Conservation (phyloP, 441 rosid species). For the Breynia disticha region DNA sequence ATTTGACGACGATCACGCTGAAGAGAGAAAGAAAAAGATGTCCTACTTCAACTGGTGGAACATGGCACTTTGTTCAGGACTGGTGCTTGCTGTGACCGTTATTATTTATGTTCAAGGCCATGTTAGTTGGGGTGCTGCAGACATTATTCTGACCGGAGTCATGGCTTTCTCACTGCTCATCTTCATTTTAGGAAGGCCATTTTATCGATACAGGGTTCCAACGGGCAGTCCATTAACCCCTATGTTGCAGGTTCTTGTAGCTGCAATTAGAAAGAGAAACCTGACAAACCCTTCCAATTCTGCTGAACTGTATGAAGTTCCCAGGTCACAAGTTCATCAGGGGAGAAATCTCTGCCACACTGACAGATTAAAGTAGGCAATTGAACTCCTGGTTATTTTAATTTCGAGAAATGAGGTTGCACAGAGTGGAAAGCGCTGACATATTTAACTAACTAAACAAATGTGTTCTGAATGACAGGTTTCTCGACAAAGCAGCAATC, state of each 20-base stretch:
- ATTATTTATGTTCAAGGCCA: slow-evolving; percentile 69
- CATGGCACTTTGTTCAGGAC: slow-evolving; percentile 58
- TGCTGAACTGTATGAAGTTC: slow-evolving; percentile 36
- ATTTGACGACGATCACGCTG: slow-evolving; percentile 59
- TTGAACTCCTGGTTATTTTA: no score
- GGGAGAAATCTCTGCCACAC: slow-evolving; percentile 57
- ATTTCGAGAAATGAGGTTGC: no score
- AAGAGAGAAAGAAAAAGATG: slow-evolving; percentile 79
- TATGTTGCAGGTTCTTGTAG: slow-evolving; percentile 60
- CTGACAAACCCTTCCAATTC: slow-evolving; percentile 46
- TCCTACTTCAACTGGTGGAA: slow-evolving; percentile 96
- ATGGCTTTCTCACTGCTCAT: slow-evolving; percentile 61
- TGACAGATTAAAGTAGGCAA: slow-evolving; percentile 51
- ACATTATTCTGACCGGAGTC: slow-evolving; percentile 40
- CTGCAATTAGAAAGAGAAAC: slow-evolving; percentile 65
- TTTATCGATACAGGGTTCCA: slow-evolving; percentile 56
- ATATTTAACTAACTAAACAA: no score
- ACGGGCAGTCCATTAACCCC: slow-evolving; percentile 80
- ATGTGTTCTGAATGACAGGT: slow-evolving; percentile 33
- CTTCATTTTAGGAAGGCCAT: slow-evolving; percentile 64
- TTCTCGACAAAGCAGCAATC: slow-evolving; percentile 87
- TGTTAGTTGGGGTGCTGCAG: slow-evolving; percentile 67
- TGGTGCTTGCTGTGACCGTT: slow-evolving; percentile 58
- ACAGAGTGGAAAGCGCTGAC: no score
- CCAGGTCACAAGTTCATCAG: slow-evolving; percentile 21